A percentile compares a stretch with the other conserved stretches of the same genome.
phyloP scores from a whole-genome alignment of 2,329 filamentous ascomycete species.

The Talaromyces sp. region DNA sequence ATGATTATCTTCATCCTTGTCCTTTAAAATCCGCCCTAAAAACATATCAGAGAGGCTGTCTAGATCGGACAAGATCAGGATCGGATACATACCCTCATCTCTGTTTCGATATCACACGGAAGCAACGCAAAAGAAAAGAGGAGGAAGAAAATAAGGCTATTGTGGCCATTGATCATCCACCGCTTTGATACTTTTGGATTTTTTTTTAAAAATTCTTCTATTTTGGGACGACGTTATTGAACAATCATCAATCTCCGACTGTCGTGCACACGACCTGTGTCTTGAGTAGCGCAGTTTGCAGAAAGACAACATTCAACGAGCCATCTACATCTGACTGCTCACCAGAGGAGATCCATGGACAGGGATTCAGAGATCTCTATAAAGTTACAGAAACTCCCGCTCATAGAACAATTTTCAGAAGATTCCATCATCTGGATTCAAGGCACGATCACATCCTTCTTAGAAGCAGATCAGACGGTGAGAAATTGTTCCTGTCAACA shows the following conservation, averaged over 20 bases:
- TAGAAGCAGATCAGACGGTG: not conserved
- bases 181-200: not conserved
- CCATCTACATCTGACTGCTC: not conserved
- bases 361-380: not conserved
- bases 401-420: not conserved
- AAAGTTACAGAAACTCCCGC: not conserved
- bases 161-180: constrained; percentile 2
- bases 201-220: not conserved
- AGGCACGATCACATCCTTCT: not conserved
- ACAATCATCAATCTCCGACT: not conserved
- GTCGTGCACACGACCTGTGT: not conserved
- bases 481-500: not conserved
- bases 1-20: not conserved
- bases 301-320: not conserved
- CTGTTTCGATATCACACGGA: constrained; percentile 1
- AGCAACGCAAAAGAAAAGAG: constrained; percentile 1
- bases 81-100: constrained; percentile 9
- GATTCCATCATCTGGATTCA: not conserved
- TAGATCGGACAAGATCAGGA: constrained; percentile 1
- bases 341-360: not conserved
- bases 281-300: not conserved
- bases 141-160: not conserved
- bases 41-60: not conserved
- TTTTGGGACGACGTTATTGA: not conserved
- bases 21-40: not conserved